Percentiles rank a stretch among this genome's conserved stretches.
Evolutionary conservation across 108 stramenopile genomes (phyloP).

Genomic region (Cyclotella baltica): DNA sequence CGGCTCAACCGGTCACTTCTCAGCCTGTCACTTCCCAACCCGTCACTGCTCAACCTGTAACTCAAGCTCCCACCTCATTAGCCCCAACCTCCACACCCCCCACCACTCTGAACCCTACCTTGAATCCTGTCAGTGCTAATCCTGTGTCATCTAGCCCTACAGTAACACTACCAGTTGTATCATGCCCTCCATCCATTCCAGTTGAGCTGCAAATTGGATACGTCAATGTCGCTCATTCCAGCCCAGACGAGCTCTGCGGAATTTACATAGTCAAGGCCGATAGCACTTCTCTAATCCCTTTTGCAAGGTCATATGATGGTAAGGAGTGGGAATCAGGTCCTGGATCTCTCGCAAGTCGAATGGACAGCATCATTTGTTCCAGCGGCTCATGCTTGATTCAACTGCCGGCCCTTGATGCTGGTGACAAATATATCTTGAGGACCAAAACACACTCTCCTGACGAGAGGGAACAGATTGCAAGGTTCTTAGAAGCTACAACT

Average conservation of each 20-base stretch:
- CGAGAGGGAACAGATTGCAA: constrained; percentile 45
- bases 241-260: constrained; percentile 21
- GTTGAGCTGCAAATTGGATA: neutral
- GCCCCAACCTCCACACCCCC: no score
- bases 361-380: constrained; percentile 8
- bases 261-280: constrained; percentile 25
- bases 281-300: constrained; percentile 53
- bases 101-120: neutral
- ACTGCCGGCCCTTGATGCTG: constrained; percentile 6
- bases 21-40: neutral
- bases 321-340: constrained; percentile 64
- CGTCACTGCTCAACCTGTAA: neutral
- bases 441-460: constrained; percentile 15
- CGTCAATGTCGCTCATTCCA: neutral
- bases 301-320: constrained; percentile 74
- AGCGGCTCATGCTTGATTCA: neutral
- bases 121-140: no score
- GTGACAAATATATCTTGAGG: constrained; percentile 35
- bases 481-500: constrained; percentile 65
- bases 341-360: constrained; percentile 41
- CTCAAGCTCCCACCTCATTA: neutral
- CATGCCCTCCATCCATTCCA: neutral
- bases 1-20: neutral
- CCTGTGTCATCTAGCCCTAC: no score
- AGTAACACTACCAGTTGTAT: no score